Evolutionary conservation across 208 protist genomes (phyloP).

Genomic region (Leishmania turanica): DNA sequence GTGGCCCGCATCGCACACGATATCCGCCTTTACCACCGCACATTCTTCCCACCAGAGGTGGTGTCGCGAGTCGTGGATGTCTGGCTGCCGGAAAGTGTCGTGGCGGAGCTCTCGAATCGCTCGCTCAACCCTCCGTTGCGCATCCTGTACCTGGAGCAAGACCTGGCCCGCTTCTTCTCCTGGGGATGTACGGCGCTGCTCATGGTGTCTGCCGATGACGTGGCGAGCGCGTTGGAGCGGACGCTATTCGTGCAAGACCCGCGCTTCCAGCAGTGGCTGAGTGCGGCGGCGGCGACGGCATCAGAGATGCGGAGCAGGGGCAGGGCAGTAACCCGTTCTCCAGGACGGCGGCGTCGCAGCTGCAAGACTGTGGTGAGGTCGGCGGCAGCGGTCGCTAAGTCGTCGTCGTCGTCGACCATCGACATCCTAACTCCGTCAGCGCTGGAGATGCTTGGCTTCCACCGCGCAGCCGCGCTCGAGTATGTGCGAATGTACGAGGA

Average conservation of each 20-base stretch:
- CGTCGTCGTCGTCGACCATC: slow-evolving; percentile 9
- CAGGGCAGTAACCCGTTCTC: background rate
- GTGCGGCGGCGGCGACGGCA: background rate
- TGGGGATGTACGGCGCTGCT: slow-evolving; percentile 44
- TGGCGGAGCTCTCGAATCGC: slow-evolving; percentile 48
- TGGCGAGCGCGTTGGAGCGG: slow-evolving; percentile 29
- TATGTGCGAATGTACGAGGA: slow-evolving; percentile 42
- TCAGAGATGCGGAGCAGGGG: background rate
- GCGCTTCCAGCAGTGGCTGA: slow-evolving; percentile 29
- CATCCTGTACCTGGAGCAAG: slow-evolving; percentile 52
- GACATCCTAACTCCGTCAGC: slow-evolving; percentile 23
- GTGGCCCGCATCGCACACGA: slow-evolving; percentile 65
- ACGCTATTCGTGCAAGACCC: slow-evolving; percentile 40
- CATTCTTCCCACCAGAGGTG: slow-evolving; percentile 55
- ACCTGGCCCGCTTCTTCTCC: slow-evolving; percentile 31
- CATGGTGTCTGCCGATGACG: slow-evolving; percentile 41
- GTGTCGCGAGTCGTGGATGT: slow-evolving; percentile 39
- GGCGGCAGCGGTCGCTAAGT: background rate
- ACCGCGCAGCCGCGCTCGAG: slow-evolving; percentile 37
- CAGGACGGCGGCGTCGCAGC: background rate
- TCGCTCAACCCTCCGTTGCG: slow-evolving; percentile 62
- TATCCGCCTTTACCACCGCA: slow-evolving; percentile 54
- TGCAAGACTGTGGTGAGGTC: background rate
- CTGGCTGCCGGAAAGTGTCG: slow-evolving; percentile 47
- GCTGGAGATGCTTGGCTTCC: slow-evolving; percentile 57